Conservation (phyloP, 2,329 filamentous ascomycete genomes). For the Fusarium poae region DNA sequence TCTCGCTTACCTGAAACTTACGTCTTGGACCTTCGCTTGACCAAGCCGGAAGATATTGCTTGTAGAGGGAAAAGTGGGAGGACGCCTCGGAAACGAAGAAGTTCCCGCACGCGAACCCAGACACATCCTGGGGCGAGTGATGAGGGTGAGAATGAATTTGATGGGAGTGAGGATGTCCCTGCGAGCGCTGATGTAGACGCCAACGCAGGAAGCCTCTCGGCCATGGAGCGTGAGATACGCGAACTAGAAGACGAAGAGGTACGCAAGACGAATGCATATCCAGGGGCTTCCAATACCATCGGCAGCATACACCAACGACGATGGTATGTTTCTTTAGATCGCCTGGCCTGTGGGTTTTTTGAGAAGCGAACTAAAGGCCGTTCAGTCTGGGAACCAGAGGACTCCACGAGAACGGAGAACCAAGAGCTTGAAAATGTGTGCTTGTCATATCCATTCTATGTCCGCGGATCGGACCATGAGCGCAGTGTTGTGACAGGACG, state of each 20-base stretch:
- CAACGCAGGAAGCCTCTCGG: slow-evolving; percentile 45
- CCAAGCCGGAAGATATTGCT: slow-evolving; percentile 57
- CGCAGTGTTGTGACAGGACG: slow-evolving; percentile 76
- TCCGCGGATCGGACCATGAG: slow-evolving; percentile 71
- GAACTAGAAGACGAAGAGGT: slow-evolving; percentile 67
- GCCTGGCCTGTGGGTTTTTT: slow-evolving; percentile 68
- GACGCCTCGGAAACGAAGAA: slow-evolving; percentile 24
- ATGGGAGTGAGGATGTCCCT: slow-evolving; percentile 39
- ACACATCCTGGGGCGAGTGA: slow-evolving; percentile 46
- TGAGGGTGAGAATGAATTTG: slow-evolving; percentile 31
- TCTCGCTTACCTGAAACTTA: slow-evolving; percentile 66
- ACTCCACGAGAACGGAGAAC: neutral
- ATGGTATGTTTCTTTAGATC: slow-evolving; percentile 76
- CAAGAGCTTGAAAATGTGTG: slow-evolving; percentile 29
- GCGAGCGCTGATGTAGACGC: slow-evolving; percentile 29
- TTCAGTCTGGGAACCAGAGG: slow-evolving; percentile 24
- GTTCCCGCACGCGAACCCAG: slow-evolving; percentile 4
- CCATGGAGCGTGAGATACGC: slow-evolving; percentile 57
- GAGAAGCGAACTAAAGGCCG: slow-evolving; percentile 49
- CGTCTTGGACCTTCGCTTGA: slow-evolving; percentile 67
- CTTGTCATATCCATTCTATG: slow-evolving; percentile 69
- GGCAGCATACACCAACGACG: slow-evolving; percentile 75
- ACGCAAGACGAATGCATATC: slow-evolving; percentile 73
- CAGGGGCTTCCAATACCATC: slow-evolving; percentile 74
- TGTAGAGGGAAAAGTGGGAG: slow-evolving; percentile 47